A percentile compares a stretch with the other conserved stretches of the same genome.
Conservation (phyloP, 306 rosid species). For the Casuarina glauca region DNA sequence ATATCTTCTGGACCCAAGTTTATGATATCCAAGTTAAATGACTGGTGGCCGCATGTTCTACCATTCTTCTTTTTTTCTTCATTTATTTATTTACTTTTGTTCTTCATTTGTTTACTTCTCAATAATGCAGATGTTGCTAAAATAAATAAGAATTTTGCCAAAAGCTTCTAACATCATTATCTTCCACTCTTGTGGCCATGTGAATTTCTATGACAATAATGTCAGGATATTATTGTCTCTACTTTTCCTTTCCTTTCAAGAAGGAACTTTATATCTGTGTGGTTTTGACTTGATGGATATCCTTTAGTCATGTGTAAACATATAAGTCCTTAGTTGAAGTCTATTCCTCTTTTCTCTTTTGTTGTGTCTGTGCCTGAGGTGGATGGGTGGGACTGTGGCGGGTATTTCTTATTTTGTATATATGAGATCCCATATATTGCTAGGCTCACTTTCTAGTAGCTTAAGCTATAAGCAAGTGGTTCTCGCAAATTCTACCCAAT, state of each 20-base stretch:
- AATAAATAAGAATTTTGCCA: background rate
- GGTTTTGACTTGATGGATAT: background rate
- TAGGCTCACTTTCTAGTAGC: background rate
- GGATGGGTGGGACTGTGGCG: background rate
- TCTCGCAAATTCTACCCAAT: background rate
- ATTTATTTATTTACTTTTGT: background rate
- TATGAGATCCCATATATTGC: background rate
- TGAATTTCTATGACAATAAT: background rate
- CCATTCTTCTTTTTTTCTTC: background rate
- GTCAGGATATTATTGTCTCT: background rate
- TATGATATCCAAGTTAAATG: slow-evolving; percentile 5
- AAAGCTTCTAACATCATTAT: background rate
- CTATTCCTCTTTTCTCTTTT: background rate
- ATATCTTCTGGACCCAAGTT: slow-evolving; percentile 17
- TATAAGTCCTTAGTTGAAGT: background rate
- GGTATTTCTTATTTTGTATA: background rate
- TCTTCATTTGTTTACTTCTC: slow-evolving; percentile 4
- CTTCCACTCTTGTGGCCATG: background rate
- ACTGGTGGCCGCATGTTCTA: slow-evolving; percentile 9
- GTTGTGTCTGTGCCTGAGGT: background rate
- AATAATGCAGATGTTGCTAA: background rate
- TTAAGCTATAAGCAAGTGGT: background rate
- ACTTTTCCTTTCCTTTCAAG: background rate
- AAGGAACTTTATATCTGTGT: background rate
- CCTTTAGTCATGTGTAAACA: background rate